Base-by-base conservation (phyloP, 169 alveolate genomes). In the Fabrea salina region DNA sequence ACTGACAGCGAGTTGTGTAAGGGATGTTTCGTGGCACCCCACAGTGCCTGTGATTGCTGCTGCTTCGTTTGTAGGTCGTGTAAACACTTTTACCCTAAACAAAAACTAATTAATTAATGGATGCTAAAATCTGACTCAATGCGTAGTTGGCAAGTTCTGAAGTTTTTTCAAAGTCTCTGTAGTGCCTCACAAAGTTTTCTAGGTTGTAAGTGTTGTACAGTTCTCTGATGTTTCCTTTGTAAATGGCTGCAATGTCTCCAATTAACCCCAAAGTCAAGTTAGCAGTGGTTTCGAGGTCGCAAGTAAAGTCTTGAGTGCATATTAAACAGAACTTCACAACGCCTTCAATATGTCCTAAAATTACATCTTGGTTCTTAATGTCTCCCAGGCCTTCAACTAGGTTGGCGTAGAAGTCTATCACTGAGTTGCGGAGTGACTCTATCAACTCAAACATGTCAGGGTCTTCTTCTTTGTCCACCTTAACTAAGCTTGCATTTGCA, bases 11-110 rank as follows among this genome's bases (percentile, higher is more conserved):
- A 49, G 35, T 0, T 16, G 27, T 44, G n/a, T 30, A 6, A 77
- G 92, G 53, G 92, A 86, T 68, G 66, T 86, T 3, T 79, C 89
- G 22, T 86, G 92, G 92, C 92, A 86, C 56, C 92, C 92, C 5
- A 16, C 61, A 13, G 40, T 57, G 39, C 92, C 92, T 11, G 32
- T 79, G 54, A 51, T 82, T 1, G 86, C 89, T 19, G 67, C 92
- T 1, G 79, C 92, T 25, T 72, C 79, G 19, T 81, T 81, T 59
- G 58, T 32, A 22, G 54, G 61, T 40, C n/a, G 27, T 11, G 43
- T 80, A 30, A 19, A 41, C 35, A 16, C 33, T 27, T 66, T 37
- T 27, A 19, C n/a, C n/a, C n/a, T n/a, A n/a, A n/a, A n/a, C n/a
- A n/a, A n/a, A n/a, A n/a, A n/a, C n/a, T n/a, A n/a, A n/a, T n/a